Conservation (phyloP, 2,329 filamentous ascomycete genomes). For the Myriosclerotinia duriaeana region DNA sequence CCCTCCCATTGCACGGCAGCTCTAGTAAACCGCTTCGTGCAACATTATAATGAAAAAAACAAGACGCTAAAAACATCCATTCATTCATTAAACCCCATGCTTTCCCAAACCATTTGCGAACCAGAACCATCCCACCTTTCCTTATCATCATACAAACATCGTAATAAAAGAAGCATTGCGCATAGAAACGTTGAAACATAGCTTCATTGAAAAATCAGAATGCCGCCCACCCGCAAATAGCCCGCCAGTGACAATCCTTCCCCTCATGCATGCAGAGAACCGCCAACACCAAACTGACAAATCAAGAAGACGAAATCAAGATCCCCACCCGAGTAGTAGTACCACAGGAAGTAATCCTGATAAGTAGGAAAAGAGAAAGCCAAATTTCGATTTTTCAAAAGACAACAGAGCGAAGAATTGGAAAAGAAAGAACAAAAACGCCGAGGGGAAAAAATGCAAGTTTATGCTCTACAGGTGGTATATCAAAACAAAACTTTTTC, state of each 20-base stretch:
- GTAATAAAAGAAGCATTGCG: constrained; percentile 21
- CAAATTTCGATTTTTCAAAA: background rate
- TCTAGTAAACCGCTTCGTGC: constrained; percentile 14
- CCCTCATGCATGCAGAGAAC: constrained; percentile 20
- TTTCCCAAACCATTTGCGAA: constrained; percentile 18
- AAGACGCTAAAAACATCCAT: constrained; percentile 18
- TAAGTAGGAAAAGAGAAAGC: constrained; percentile 10
- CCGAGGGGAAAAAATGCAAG: constrained; percentile 1
- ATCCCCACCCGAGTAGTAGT: constrained; percentile 8
- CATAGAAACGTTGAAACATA: constrained; percentile 23
- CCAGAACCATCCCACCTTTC: constrained; percentile 2
- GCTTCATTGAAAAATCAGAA: constrained; percentile 22
- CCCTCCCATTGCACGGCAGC: constrained; percentile 19
- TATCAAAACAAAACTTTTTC: constrained; percentile 14
- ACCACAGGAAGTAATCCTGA: constrained; percentile 1
- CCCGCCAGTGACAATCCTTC: constrained; percentile 19
- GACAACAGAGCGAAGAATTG: constrained; percentile 1
- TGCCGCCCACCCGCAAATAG: constrained; percentile 17
- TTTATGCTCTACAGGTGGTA: constrained; percentile 18
- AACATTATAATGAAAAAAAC: constrained; percentile 20
- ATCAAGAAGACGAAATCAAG: constrained; percentile 14
- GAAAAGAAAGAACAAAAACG: background rate
- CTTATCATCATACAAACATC: constrained; percentile 22
- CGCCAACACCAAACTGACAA: constrained; percentile 22
- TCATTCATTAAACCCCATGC: constrained; percentile 15